phyloP scores from a whole-genome alignment of 1,284 basidiomycete genomes.

The Sparassis latifolia region DNA sequence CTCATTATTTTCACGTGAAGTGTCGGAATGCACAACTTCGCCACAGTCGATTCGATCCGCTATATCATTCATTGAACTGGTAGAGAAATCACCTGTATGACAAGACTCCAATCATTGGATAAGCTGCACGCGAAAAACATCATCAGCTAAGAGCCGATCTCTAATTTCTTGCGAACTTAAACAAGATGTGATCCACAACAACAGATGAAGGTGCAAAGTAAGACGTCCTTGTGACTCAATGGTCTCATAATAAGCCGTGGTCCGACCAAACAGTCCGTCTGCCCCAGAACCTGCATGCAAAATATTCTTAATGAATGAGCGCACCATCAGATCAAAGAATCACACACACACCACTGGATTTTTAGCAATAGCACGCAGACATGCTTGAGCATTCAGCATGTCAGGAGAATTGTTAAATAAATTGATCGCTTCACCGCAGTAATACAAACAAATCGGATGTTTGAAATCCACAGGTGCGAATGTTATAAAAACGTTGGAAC shows the following conservation, averaged over 20 bases:
- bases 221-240: constrained; percentile 7
- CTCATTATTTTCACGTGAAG: not conserved
- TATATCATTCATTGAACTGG: not conserved
- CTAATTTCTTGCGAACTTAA: not conserved
- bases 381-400: not conserved
- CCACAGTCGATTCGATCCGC: not conserved
- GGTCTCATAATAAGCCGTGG: constrained; percentile 6
- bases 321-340: constrained; percentile 9
- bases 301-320: constrained; percentile 2
- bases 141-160: not conserved
- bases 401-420: not conserved
- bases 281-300: not conserved
- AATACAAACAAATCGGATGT: constrained; percentile 8
- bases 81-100: constrained; percentile 10
- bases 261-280: not conserved
- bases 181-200: constrained; percentile 26
- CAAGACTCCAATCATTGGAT: constrained; percentile 10
- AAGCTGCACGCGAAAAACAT: constrained; percentile 12
- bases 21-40: not conserved
- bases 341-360: constrained; percentile 10
- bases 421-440: constrained; percentile 8
- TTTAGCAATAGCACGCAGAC: not conserved
- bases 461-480: constrained; percentile 13
- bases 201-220: constrained; percentile 10
- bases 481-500: constrained; percentile 32